Percentiles rank a stretch among this genome's conserved stretches.
Evolutionary conservation across 2,329 filamentous ascomycete species (phyloP).

Genomic region (Pseudogymnoascus verrucosus): DNA sequence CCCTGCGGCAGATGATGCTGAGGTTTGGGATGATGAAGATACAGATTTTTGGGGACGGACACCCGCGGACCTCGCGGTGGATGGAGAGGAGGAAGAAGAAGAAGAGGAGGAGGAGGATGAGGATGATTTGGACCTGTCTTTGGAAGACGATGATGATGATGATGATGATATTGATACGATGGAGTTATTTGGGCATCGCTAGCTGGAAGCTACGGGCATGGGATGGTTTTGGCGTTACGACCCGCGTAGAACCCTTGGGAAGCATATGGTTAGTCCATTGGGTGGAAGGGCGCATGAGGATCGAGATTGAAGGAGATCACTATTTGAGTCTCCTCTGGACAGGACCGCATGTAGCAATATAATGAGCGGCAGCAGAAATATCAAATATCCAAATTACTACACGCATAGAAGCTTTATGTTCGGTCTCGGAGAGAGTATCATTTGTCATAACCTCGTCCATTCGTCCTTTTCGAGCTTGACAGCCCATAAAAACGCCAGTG

Average conservation of each 20-base stretch:
- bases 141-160: constrained; percentile 32
- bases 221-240: constrained; percentile 1
- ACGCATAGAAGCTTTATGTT: not conserved
- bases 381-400: not conserved
- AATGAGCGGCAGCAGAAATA: not conserved
- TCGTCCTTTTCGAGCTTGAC: not conserved
- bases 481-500: not conserved
- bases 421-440: not conserved
- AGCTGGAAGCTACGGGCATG: constrained; percentile 3
- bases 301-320: not conserved
- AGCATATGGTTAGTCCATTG: not conserved
- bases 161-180: constrained; percentile 40
- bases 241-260: not conserved
- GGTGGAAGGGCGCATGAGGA: not conserved
- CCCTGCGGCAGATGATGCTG: constrained; percentile 40
- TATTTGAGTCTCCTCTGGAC: not conserved
- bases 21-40: constrained; percentile 37
- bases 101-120: constrained; percentile 21
- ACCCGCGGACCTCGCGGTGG: constrained; percentile 30
- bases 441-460: not conserved
- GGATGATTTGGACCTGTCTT: constrained; percentile 34
- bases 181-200: constrained; percentile 45
- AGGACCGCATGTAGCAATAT: constrained; percentile 7
- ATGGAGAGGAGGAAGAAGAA: constrained; percentile 20
- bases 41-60: constrained; percentile 41